Conservation (phyloP, 1,284 basidiomycete species). For the Cutaneotrichosporon cutaneum region DNA sequence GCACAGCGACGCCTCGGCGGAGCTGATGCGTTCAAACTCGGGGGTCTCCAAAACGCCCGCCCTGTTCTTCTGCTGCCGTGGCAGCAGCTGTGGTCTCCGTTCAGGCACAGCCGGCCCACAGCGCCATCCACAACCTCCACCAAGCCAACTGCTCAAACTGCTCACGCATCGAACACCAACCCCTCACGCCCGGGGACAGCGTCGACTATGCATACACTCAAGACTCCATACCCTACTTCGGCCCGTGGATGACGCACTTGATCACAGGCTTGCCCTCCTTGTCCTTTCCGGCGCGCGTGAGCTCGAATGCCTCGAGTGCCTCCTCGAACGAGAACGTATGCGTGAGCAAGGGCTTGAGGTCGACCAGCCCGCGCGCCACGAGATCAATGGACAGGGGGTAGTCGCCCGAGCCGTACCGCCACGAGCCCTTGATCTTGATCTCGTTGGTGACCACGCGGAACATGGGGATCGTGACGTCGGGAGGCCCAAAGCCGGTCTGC, state of each 20-base stretch:
- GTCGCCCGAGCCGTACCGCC: conserved; percentile 49
- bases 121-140: background rate
- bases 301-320: conserved; percentile 59
- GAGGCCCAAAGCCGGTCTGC: conserved; percentile 49
- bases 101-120: background rate
- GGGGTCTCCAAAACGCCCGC: background rate
- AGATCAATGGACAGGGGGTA: conserved; percentile 58
- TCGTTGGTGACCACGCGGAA: conserved; percentile 48
- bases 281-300: conserved; percentile 69
- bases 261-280: conserved; percentile 57
- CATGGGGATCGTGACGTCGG: conserved; percentile 50
- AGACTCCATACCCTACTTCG: conserved; percentile 29
- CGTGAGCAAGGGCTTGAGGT: conserved; percentile 58
- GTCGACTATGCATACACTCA: background rate
- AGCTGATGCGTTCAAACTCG: background rate
- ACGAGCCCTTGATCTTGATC: conserved; percentile 49
- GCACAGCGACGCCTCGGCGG: background rate
- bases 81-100: background rate
- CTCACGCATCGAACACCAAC: too few relatives aligned
- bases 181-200: too few relatives aligned
- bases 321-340: conserved; percentile 62
- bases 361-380: conserved; percentile 57
- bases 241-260: conserved; percentile 52
- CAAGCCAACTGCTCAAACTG: too few relatives aligned
- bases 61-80: background rate